Evolutionary conservation across 2,329 filamentous ascomycete genomes (phyloP).

Genomic region (Xylariaceae sp.): DNA sequence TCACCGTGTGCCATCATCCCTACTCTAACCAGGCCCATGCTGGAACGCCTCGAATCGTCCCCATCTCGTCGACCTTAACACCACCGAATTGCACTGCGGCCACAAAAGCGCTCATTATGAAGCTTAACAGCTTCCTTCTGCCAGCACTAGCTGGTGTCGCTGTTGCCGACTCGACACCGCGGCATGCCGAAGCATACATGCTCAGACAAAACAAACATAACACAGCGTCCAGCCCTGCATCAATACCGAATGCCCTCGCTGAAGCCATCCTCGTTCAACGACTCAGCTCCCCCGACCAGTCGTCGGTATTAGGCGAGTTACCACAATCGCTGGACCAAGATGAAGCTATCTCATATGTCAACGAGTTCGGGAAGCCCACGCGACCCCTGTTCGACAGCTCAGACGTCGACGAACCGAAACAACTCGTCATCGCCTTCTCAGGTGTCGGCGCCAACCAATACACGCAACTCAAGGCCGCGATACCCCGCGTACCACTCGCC

Average conservation of each 20-base stretch:
- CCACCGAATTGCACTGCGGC: slow-evolving; percentile 13
- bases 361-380: slow-evolving; percentile 54
- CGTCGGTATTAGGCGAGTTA: slow-evolving; percentile 46
- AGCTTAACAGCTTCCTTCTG: slow-evolving; percentile 39
- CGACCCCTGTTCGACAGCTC: slow-evolving; percentile 47
- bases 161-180: slow-evolving; percentile 29
- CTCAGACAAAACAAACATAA: slow-evolving; percentile 37
- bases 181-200: slow-evolving; percentile 51
- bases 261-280: slow-evolving; percentile 58
- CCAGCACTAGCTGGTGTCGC: slow-evolving; percentile 36
- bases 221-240: slow-evolving; percentile 35
- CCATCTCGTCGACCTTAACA: slow-evolving; percentile 1
- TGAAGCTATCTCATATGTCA: slow-evolving; percentile 52
- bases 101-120: slow-evolving; percentile 34
- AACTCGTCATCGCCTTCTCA: slow-evolving; percentile 58
- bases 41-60: slow-evolving; percentile 14
- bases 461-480: slow-evolving; percentile 39
- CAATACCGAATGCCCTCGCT: slow-evolving; percentile 50
- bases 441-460: slow-evolving; percentile 48
- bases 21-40: neutral
- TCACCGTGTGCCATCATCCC: neutral
- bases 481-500: slow-evolving; percentile 40
- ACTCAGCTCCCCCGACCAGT: slow-evolving; percentile 45
- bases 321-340: slow-evolving; percentile 42
- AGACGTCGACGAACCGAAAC: slow-evolving; percentile 39